Base-by-base conservation (phyloP, 2,329 filamentous ascomycete species). In the Beauveria varroae region DNA sequence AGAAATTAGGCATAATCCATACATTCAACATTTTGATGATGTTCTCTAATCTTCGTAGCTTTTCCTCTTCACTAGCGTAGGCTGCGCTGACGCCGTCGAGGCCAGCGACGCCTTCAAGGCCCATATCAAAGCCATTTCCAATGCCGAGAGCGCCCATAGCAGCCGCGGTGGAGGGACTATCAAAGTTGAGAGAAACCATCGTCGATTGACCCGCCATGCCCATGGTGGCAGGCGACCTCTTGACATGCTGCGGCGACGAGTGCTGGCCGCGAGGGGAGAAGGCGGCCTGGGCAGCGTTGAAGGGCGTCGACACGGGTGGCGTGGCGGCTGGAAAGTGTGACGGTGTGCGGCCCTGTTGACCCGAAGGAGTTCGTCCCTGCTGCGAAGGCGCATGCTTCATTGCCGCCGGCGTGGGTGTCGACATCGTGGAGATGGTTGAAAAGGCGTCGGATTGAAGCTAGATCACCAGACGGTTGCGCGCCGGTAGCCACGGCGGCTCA, bases 261-360 rank as follows among this genome's bases (percentile, higher is more conserved):
- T 79, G 78, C 10, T 77, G 80, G 37, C 78, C 83, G 30, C 75
- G 77, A 4, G 85, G 85, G 2, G 85, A 86, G 68, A 87, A 84
- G 41, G 79, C 83, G n/a, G 79, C 78, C 57, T 82, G 79, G 1
- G 78, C 78, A 49, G 80, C 76, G 43, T 83, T 80, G 62, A 87
- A 87, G 16, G 85, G 85, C 1, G 85, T 88, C 41, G 85, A 87
- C 26, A 86, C 85, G n/a, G 85, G 84, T 16, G 86, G 86, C 6
- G 85, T 87, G 3, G 82, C 83, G 5, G 75, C 82, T 2, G 81
- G 77, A 62, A 80, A 71, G 65, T 83, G 81, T 20, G 78, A 79
- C 4, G 78, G 79, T 3, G 79, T 81, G 41, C 75, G 73, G n/a
- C 78, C 78, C 70, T 81, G 79, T 66, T 80, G 78, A 34, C 46